phyloP scores from a whole-genome alignment of 192 early-diverging fungal species.

The Rhizophagus clarus region DNA sequence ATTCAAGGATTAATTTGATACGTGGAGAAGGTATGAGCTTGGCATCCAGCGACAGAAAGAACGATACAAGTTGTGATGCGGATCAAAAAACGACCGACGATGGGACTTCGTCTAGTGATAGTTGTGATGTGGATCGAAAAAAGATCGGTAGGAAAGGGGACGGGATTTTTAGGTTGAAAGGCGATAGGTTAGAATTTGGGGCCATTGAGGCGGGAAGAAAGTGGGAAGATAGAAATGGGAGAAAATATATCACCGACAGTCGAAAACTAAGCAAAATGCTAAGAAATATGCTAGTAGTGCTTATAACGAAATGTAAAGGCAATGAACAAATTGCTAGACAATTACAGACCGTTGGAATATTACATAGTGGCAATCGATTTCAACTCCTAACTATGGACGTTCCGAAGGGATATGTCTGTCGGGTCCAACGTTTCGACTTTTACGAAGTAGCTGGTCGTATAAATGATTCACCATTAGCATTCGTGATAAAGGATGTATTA shows the following conservation, averaged over 20 bases:
- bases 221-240: slow-evolving; percentile 3
- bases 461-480: neutral
- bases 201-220: slow-evolving; percentile 8
- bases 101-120: neutral
- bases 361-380: slow-evolving; percentile 14
- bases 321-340: slow-evolving; percentile 17
- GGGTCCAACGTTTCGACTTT: neutral
- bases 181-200: slow-evolving; percentile 17
- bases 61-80: too few species aligned
- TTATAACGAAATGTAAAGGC: neutral
- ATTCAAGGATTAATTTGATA: neutral
- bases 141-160: slow-evolving; percentile 12
- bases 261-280: slow-evolving; percentile 20
- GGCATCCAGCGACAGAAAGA: neutral
- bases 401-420: neutral
- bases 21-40: neutral
- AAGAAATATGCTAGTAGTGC: slow-evolving; percentile 7
- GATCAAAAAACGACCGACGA: too few species aligned
- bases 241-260: slow-evolving; percentile 18
- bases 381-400: slow-evolving; percentile 5
- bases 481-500: slow-evolving; percentile 11
- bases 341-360: slow-evolving; percentile 13
- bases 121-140: neutral
- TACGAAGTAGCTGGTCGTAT: neutral
- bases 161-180: slow-evolving; percentile 12